Base-by-base conservation (phyloP, 306 rosid genomes). In the Castanopsis chinensis region DNA sequence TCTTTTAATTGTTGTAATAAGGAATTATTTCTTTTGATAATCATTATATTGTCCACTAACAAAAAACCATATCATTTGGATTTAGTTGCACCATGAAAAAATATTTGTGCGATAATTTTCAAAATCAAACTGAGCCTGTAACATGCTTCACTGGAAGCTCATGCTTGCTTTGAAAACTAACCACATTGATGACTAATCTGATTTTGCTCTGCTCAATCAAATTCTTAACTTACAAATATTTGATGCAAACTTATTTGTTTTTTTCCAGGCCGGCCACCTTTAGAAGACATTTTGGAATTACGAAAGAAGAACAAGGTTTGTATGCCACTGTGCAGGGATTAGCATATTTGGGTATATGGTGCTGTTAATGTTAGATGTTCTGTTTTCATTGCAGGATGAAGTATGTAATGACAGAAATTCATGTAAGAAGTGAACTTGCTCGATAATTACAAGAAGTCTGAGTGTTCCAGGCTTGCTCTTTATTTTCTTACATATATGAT, bases 191-290 rank as follows among this genome's bases (percentile, higher is more conserved):
- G 27, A 28, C 4, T 27, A 28, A 28, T 27, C 2, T 5, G 10
- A 25, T 13, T 64, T 5, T 64, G 11, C 21, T 63, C 69, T 17
- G 23, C 15, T 64, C 69, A 17, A 27, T 51, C 19, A 18, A 61
- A 43, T 2, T 30, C 51, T 53, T 10, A 35, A 49, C 23, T 58
- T 35, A 33, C 8, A 25, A 21, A 19, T 45, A 51, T 57, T 20
- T 76, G 20, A 32, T 41, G 6, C 61, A 53, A 51, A 65, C 51
- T 65, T 32, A 65, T 65, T 14, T 56, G 56, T 65, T 77, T 57
- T 79, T 82, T 58, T 81, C 76, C 86, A 95, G 99, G 99, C 60
- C 89, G 98, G 52, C 98, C 94, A 1, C 87, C 99, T 25, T 79
- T 95, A 1, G 94, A 89, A 78, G 92, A 92, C 78, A 86, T 95